Conservation (phyloP, 306 rosid genomes). For the Lathyrus aphaca region DNA sequence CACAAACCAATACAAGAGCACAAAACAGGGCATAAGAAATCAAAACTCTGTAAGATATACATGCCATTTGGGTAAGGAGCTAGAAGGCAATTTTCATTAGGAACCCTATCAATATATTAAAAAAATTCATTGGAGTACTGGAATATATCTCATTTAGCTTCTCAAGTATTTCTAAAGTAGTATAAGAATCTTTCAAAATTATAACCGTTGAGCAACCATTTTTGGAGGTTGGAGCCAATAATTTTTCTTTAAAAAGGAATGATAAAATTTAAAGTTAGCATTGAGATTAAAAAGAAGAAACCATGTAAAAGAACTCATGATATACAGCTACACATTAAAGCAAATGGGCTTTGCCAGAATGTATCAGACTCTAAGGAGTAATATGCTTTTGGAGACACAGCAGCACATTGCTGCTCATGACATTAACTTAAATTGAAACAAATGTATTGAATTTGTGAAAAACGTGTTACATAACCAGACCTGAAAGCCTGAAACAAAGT, state of each 20-base stretch:
- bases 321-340: background rate
- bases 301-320: background rate
- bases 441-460: constrained; percentile 26
- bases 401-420: constrained; percentile 13
- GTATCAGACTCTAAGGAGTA: constrained; percentile 14
- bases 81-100: background rate
- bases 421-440: constrained; percentile 25
- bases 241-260: background rate
- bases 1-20: constrained; percentile 26
- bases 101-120: background rate
- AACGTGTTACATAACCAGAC: constrained; percentile 15
- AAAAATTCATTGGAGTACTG: constrained; percentile 11
- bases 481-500: constrained; percentile 15
- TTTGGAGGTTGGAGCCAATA: background rate
- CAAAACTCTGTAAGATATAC: constrained; percentile 2
- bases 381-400: constrained; percentile 16
- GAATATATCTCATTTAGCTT: background rate
- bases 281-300: constrained; percentile 17
- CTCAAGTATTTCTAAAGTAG: background rate
- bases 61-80: constrained; percentile 5
- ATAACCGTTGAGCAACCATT: constrained; percentile 15
- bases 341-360: constrained; percentile 12
- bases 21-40: constrained; percentile 20
- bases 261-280: background rate
- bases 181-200: constrained; percentile 20